Base-by-base conservation (phyloP, 1,284 basidiomycete species). In the Phellinidium pouzarii region DNA sequence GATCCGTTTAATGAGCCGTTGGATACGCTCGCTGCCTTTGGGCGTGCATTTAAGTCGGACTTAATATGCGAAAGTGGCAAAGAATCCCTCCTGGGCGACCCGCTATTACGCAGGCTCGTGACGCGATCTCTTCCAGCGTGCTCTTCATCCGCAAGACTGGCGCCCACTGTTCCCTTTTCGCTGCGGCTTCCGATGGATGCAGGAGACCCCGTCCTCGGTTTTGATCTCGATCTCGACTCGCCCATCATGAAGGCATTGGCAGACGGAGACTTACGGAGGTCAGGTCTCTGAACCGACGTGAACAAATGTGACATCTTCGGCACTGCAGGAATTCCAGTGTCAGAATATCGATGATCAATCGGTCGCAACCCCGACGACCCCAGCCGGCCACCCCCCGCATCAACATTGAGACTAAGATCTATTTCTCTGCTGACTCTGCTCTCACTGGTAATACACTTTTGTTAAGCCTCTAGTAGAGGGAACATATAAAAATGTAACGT, bases 391-490 rank as follows among this genome's bases (percentile, higher is more conserved):
- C 5, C 20, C 20, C 20, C 44, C 12, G 40, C 25, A 14, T 43
- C 52, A 25, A n/a, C 36, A 37, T 34, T 44, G 20, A 36, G 36
- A 25, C 44, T 43, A 14, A 48, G 25, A 48, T 53, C 45, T n/a
- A 48, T 48, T 42, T 53, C 52, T 34, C 37, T 48, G 46, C 52
- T 53, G 5, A 48, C 14, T 26, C 45, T 48, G 19, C 52, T 53
- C 7, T 53, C 52, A n/a, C 52, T 53, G 27, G 4, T 17, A 37
- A 17, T 19, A 40, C 14, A 11, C 5, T 27, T 23, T 6, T 38
- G 22, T 48, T 26, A 48, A 34, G 22, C 20, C 7, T 38, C n/a
- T n/a, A 8, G 7, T 17, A 22, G 19, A 40, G 19, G 14, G n/a
- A 17, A n/a, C 19, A 40, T 3, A 17, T n/a, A 44, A 45, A 42